These are phyloP conservation scores for Cladorrhinum samala DNA, from an alignment of 495 filamentous ascomycete species.

Conservation along the genomic window DNA sequence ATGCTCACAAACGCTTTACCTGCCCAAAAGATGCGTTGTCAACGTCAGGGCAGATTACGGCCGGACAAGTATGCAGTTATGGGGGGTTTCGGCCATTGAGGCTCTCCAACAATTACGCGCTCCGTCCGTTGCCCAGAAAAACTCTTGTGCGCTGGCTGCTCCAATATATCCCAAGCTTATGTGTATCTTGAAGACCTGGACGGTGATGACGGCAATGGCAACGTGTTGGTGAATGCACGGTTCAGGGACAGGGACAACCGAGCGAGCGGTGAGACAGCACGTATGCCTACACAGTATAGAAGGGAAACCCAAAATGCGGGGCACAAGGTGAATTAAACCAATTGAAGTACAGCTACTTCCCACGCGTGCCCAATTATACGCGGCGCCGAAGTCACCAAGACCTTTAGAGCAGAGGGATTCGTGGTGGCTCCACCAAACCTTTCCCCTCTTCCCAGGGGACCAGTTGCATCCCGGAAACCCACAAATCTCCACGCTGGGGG, in stretches of 20 bases:
- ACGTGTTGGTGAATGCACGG: not conserved
- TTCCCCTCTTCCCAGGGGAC: not conserved
- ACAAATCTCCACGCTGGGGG: slow-evolving; percentile 5
- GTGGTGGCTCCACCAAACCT: not conserved
- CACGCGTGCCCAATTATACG: not conserved
- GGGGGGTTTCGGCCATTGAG: too few species aligned
- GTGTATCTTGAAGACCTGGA: not conserved
- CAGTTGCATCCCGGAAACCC: slow-evolving; percentile 1
- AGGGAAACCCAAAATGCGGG: not conserved
- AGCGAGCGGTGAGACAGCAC: not conserved
- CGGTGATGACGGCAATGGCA: not conserved
- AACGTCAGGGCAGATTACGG: too few species aligned
- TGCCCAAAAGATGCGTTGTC: too few species aligned
- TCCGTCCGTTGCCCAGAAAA: too few species aligned
- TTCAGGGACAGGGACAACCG: not conserved
- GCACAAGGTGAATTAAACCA: not conserved
- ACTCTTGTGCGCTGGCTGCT: too few species aligned
- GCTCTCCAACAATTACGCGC: too few species aligned
- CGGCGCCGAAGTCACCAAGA: not conserved
- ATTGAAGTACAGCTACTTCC: not conserved
- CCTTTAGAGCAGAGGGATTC: not conserved
- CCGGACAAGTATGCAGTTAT: too few species aligned
- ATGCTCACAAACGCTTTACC: too few species aligned
- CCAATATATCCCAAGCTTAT: too few species aligned
- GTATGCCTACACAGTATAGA: not conserved